Evolutionary conservation across 2,329 filamentous ascomycete genomes (phyloP).

Genomic region (Ramularia endophylla): DNA sequence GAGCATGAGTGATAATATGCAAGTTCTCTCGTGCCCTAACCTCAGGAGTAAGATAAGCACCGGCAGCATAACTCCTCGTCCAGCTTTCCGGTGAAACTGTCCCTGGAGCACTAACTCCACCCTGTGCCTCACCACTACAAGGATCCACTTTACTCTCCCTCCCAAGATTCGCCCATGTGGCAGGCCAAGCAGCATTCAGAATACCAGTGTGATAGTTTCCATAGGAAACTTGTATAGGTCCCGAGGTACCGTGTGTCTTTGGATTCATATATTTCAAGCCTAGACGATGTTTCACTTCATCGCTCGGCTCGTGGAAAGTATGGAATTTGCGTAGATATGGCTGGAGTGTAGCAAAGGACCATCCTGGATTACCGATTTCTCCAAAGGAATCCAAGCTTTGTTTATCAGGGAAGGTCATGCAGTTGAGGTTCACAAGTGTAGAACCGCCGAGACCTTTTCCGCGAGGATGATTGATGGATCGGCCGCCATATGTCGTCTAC

Average conservation of each 20-base stretch:
- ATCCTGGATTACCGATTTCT: slow-evolving; percentile 25
- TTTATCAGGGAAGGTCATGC: slow-evolving; percentile 20
- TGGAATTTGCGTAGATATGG: slow-evolving; percentile 8
- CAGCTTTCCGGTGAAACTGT: too few relatives aligned
- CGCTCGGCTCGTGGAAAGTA: background rate
- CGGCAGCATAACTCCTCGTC: slow-evolving; percentile 28
- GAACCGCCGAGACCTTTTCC: slow-evolving; percentile 36
- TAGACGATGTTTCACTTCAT: background rate
- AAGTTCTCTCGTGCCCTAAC: slow-evolving; percentile 24
- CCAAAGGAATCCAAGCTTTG: slow-evolving; percentile 30
- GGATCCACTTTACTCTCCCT: too few relatives aligned
- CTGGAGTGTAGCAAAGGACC: slow-evolving; percentile 25
- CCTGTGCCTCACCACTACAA: too few relatives aligned
- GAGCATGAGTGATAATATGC: slow-evolving; percentile 33
- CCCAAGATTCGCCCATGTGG: too few relatives aligned
- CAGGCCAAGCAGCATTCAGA: too few relatives aligned
- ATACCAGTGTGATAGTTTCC: slow-evolving; percentile 2
- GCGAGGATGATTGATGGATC: slow-evolving; percentile 24
- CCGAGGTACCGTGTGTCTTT: too few relatives aligned
- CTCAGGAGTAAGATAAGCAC: slow-evolving; percentile 23
- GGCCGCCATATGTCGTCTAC: slow-evolving; percentile 13
- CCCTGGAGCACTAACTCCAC: too few relatives aligned
- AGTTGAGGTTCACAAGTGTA: slow-evolving; percentile 33
- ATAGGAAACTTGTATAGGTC: too few relatives aligned
- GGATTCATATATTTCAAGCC: too few relatives aligned